Conservation (phyloP, 768 basidiomycete genomes). For the Lactarius sp. region DNA sequence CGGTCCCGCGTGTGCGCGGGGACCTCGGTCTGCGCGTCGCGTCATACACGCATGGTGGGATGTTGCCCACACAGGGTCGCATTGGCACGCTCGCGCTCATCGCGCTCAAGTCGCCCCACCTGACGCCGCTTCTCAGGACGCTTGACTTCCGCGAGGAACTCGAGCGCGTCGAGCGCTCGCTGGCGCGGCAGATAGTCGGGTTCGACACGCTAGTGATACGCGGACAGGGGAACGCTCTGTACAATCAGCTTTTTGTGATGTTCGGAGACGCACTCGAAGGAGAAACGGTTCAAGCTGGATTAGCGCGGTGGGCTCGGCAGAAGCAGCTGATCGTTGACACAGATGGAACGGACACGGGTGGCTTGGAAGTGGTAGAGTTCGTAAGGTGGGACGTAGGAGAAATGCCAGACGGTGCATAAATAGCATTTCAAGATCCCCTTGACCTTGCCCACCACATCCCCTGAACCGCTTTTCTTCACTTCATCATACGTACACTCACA, state of each 20-base stretch:
- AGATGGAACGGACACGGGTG: conserved; percentile 17
- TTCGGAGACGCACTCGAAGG: conserved; percentile 15
- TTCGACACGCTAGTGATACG: conserved; percentile 22
- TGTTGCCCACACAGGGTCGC: conserved; percentile 18
- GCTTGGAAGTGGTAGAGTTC: conserved; percentile 22
- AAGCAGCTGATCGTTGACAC: conserved; percentile 14
- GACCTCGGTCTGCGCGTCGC: conserved; percentile 20
- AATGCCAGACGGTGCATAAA: background rate
- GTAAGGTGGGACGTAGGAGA: conserved; percentile 24
- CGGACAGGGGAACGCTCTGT: conserved; percentile 18
- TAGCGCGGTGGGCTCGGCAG: conserved; percentile 22
- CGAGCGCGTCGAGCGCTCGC: conserved; percentile 22
- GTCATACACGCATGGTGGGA: conserved; percentile 22
- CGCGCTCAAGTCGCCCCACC: conserved; percentile 22
- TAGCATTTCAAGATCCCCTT: background rate
- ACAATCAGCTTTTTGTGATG: conserved; percentile 26
- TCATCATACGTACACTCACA: conserved; percentile 21
- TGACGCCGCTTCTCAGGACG: conserved; percentile 7
- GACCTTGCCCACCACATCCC: background rate
- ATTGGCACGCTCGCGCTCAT: conserved; percentile 22
- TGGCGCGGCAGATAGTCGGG: conserved; percentile 25
- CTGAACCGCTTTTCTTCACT: background rate
- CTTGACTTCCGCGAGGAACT: conserved; percentile 19
- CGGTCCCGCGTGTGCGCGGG: conserved; percentile 27
- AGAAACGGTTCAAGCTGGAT: conserved; percentile 20